Conservation (phyloP, 1,284 basidiomycete genomes). For the Kalmanozyma brasiliensis region DNA sequence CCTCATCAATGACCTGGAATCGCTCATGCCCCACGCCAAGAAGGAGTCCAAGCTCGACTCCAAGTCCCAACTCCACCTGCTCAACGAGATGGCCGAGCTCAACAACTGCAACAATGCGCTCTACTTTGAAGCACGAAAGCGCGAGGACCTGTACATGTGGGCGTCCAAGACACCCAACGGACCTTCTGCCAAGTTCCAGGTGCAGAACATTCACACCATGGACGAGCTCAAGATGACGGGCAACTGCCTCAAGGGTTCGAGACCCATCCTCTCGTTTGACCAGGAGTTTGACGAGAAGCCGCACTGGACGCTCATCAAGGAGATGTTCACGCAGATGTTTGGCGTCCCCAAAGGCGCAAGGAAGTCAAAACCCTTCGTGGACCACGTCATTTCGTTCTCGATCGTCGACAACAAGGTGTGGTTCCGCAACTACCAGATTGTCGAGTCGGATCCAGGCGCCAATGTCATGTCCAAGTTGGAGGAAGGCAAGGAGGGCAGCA, state of each 20-base stretch:
- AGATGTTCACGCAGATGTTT: slow-evolving; percentile 96
- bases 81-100: slow-evolving; percentile 96
- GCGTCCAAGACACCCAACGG: slow-evolving; percentile 96
- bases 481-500: slow-evolving; percentile 71
- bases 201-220: slow-evolving; percentile 99
- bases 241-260: slow-evolving; percentile 94
- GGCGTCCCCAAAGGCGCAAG: slow-evolving; percentile 89
- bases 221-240: slow-evolving; percentile 99
- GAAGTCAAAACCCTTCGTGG: slow-evolving; percentile 94
- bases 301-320: slow-evolving; percentile 89
- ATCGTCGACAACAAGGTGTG: slow-evolving; percentile 96
- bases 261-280: slow-evolving; percentile 93
- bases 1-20: slow-evolving; percentile 93
- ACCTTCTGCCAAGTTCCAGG: slow-evolving; percentile 94
- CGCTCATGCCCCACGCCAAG: slow-evolving; percentile 91
- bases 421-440: slow-evolving; percentile 96
- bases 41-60: slow-evolving; percentile 83
- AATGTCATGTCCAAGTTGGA: slow-evolving; percentile 60
- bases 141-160: slow-evolving; percentile 96
- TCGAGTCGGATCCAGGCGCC: slow-evolving; percentile 73
- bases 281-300: slow-evolving; percentile 87
- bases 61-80: slow-evolving; percentile 90
- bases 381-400: slow-evolving; percentile 96
- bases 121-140: slow-evolving; percentile 92
- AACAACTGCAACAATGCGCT: slow-evolving; percentile 98